Evolutionary conservation across 2,329 filamentous ascomycete genomes (phyloP).

Genomic region (Plenodomus biglobosus): DNA sequence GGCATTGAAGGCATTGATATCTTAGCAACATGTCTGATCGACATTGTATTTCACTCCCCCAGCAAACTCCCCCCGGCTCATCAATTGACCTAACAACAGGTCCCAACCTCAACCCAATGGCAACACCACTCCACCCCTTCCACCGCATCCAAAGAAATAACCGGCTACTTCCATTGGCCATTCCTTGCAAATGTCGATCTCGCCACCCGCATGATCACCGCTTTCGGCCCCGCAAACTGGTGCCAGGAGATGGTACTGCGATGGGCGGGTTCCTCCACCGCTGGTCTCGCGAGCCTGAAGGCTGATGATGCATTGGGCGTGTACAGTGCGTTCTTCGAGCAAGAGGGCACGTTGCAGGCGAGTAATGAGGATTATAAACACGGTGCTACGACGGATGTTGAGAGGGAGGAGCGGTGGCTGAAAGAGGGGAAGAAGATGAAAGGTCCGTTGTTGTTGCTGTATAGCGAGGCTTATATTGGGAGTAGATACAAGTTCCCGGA

Average conservation of each 20-base stretch:
- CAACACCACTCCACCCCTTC: constrained; percentile 44
- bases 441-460: constrained; percentile 54
- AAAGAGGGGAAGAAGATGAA: constrained; percentile 48
- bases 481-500: constrained; percentile 52
- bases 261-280: constrained; percentile 35
- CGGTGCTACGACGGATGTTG: constrained; percentile 55
- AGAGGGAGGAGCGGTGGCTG: constrained; percentile 53
- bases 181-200: constrained; percentile 58
- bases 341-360: constrained; percentile 49
- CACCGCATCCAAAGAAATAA: constrained; percentile 46
- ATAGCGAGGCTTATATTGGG: constrained; percentile 55
- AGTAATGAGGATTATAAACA: constrained; percentile 62
- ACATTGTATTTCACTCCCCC: constrained; percentile 26
- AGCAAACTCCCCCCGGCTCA: background rate
- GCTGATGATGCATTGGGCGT: constrained; percentile 40
- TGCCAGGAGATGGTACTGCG: constrained; percentile 38
- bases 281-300: constrained; percentile 14
- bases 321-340: constrained; percentile 49
- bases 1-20: constrained; percentile 47
- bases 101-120: constrained; percentile 59
- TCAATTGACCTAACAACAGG: constrained; percentile 33
- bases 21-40: constrained; percentile 30
- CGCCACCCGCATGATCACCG: constrained; percentile 54
- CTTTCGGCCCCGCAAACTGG: constrained; percentile 48
- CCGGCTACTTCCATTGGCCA: constrained; percentile 61